A percentile compares a stretch with the other conserved stretches of the same genome.
phyloP scores from a whole-genome alignment of 768 basidiomycete genomes.

The Crassisporium funariophilum region DNA sequence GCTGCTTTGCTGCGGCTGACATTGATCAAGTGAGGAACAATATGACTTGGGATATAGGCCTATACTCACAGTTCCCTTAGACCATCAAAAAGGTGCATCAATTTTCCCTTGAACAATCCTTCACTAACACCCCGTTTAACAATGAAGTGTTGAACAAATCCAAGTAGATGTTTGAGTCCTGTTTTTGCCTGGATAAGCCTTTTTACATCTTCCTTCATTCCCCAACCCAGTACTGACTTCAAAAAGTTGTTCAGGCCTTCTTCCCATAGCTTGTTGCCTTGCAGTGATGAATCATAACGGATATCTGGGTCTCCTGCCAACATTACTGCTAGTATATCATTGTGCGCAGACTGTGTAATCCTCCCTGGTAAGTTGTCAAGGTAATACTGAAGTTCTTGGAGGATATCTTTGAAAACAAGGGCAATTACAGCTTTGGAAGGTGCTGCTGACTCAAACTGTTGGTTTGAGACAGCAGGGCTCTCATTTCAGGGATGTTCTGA shows the following conservation, averaged over 20 bases:
- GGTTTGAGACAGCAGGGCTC: background rate
- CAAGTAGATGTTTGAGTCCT: constrained; percentile 6
- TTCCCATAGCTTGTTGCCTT: constrained; percentile 21
- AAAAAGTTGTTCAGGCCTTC: constrained; percentile 17
- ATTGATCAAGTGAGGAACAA: background rate
- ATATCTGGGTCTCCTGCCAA: background rate
- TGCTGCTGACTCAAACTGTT: background rate
- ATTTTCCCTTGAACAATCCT: constrained; percentile 17
- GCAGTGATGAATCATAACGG: background rate
- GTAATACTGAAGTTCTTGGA: background rate
- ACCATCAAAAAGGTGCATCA: constrained; percentile 7
- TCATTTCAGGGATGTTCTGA: too few species aligned
- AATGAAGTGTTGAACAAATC: constrained; percentile 13
- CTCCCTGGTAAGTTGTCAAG: background rate
- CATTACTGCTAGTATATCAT: background rate
- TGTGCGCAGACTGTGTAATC: too few species aligned
- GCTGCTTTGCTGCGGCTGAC: background rate
- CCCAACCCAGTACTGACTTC: constrained; percentile 21
- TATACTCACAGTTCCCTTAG: constrained; percentile 8
- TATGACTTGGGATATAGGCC: background rate
- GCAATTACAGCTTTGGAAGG: background rate
- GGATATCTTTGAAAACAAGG: background rate
- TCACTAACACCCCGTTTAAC: constrained; percentile 11
- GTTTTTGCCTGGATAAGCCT: constrained; percentile 5
- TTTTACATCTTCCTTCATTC: constrained; percentile 3